phyloP scores from a whole-genome alignment of 345 rosid species.

The Dimocarpus longan region DNA sequence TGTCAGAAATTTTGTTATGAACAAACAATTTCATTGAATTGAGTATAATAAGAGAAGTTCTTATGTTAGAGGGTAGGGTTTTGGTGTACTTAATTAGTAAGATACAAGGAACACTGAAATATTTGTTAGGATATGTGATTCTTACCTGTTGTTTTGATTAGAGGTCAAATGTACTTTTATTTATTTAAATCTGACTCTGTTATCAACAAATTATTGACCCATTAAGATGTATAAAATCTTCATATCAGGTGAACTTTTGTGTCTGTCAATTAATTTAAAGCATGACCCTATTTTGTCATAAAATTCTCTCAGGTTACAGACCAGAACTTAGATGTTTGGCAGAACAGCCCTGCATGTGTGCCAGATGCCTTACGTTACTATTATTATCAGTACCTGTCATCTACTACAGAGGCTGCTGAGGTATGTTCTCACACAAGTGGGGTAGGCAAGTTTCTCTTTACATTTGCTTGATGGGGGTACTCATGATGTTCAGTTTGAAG shows the following conservation, averaged over 20 bases:
- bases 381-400: constrained; percentile 95
- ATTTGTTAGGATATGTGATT: neutral
- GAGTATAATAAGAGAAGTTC: neutral
- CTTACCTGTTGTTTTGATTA: neutral
- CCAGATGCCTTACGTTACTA: constrained; percentile 95
- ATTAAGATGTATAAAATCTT: constrained; percentile 4
- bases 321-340: constrained; percentile 90
- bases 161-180: neutral
- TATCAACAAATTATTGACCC: constrained; percentile 3
- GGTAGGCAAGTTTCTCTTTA: constrained; percentile 27
- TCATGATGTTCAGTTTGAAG: constrained; percentile 1
- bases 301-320: constrained; percentile 73
- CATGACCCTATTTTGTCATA: constrained; percentile 16
- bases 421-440: constrained; percentile 33
- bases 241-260: constrained; percentile 12
- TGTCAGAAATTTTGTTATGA: neutral
- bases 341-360: constrained; percentile 78
- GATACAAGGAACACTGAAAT: neutral
- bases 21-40: neutral
- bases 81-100: neutral
- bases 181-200: neutral
- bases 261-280: neutral
- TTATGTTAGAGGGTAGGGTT: neutral
- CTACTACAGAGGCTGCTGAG: constrained; percentile 97
- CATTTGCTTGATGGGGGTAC: neutral